These are phyloP conservation scores for sunflower (Helianthus annuus) DNA, from an alignment of 129 eudicot genomes.

Conservation along the genomic window DNA sequence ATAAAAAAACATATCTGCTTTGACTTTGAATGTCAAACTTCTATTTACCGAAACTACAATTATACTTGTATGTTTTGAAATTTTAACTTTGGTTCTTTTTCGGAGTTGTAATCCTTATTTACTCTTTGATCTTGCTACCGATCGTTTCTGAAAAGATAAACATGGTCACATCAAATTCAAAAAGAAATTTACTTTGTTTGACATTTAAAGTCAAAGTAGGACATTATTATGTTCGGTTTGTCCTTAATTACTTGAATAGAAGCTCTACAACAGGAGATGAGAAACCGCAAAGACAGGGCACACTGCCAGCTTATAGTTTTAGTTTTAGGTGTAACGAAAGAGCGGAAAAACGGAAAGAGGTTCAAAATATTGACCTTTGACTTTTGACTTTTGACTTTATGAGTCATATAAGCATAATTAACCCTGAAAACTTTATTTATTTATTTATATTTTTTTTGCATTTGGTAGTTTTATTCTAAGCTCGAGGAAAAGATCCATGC, in stretches of 20 bases:
- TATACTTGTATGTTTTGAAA: neutral
- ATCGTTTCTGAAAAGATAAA: neutral
- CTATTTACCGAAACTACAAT: neutral
- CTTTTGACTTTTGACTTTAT: neutral
- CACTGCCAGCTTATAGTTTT: conserved; percentile 66
- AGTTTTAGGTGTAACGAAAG: conserved; percentile 86
- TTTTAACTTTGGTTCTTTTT: neutral
- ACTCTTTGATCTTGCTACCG: neutral
- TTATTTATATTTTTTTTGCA: conserved; percentile 1
- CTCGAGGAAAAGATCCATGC: conserved; percentile 98
- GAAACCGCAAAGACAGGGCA: conserved; percentile 49
- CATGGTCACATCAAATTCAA: neutral
- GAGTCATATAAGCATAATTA: neutral
- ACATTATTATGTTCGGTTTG: conserved; percentile 14
- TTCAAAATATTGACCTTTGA: conserved; percentile 25
- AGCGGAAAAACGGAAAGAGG: conserved; percentile 93
- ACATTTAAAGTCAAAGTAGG: conserved; percentile 1
- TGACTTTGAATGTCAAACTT: conserved; percentile 7
- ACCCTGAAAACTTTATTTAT: neutral
- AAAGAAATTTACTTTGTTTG: neutral
- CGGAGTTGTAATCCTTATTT: neutral
- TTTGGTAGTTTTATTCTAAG: conserved; percentile 71
- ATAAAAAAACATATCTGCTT: neutral
- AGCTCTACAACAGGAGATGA: conserved; percentile 49
- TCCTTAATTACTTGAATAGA: conserved; percentile 49